These are phyloP conservation scores for Aureobasidium lini DNA, from an alignment of 2,329 filamentous ascomycete species.

Conservation along the genomic window DNA sequence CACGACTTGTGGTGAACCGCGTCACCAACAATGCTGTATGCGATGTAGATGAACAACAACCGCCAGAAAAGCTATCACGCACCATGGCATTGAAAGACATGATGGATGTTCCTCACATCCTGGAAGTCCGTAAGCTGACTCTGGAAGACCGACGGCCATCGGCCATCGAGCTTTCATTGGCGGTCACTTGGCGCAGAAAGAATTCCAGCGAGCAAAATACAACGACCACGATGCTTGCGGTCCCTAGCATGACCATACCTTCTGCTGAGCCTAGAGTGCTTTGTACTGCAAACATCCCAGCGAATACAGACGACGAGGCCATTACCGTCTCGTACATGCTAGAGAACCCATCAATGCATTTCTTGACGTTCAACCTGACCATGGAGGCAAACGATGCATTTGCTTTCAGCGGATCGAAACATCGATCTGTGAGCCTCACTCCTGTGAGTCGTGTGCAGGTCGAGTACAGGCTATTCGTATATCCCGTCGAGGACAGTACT, in stretches of 20 bases:
- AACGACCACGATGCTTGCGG: slow-evolving; percentile 59
- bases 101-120: slow-evolving; percentile 62
- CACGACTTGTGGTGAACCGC: slow-evolving; percentile 55
- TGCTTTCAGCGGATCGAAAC: slow-evolving; percentile 84
- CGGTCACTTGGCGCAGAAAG: slow-evolving; percentile 68
- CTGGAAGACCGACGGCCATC: slow-evolving; percentile 76
- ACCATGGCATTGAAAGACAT: not conserved
- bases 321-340: slow-evolving; percentile 53
- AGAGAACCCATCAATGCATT: slow-evolving; percentile 91
- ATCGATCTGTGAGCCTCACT: slow-evolving; percentile 69
- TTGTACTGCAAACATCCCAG: slow-evolving; percentile 34
- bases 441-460: slow-evolving; percentile 69
- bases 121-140: slow-evolving; percentile 66
- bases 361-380: slow-evolving; percentile 81
- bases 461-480: slow-evolving; percentile 66
- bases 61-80: not conserved
- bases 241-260: slow-evolving; percentile 74
- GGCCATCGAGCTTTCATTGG: slow-evolving; percentile 65
- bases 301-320: not conserved
- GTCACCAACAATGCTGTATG: slow-evolving; percentile 58
- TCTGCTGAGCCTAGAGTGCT: slow-evolving; percentile 83
- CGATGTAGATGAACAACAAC: slow-evolving; percentile 14
- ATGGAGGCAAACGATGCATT: slow-evolving; percentile 94
- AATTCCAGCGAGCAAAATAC: slow-evolving; percentile 22
- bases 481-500: slow-evolving; percentile 22